Evolutionary conservation across 2,329 filamentous ascomycete species (phyloP).

Genomic region (Aspergillus caelatus): DNA sequence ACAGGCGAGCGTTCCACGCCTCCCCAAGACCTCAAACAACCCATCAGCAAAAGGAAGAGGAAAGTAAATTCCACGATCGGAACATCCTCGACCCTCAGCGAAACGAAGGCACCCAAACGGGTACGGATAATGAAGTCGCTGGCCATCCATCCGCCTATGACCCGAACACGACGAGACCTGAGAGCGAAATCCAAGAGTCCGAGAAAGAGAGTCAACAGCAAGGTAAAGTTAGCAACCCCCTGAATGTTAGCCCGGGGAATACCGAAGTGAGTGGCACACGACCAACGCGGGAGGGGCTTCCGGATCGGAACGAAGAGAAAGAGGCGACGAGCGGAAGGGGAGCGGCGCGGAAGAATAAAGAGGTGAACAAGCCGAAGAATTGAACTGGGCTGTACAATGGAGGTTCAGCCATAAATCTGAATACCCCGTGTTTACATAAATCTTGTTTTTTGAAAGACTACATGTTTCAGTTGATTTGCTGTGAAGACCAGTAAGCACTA

Average conservation of each 20-base stretch:
- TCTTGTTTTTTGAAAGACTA: not conserved
- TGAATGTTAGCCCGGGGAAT: slow-evolving; percentile 66
- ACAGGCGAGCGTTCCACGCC: slow-evolving; percentile 5
- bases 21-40: slow-evolving; percentile 8
- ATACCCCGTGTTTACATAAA: not conserved
- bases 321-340: slow-evolving; percentile 42
- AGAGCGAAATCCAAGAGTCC: slow-evolving; percentile 50
- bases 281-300: slow-evolving; percentile 46
- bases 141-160: slow-evolving; percentile 69
- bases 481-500: not conserved
- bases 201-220: slow-evolving; percentile 43
- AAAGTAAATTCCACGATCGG: slow-evolving; percentile 46
- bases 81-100: slow-evolving; percentile 66
- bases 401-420: not conserved
- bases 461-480: not conserved
- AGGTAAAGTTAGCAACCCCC: slow-evolving; percentile 50
- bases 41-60: slow-evolving; percentile 8
- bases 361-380: slow-evolving; percentile 18
- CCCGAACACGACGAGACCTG: slow-evolving; percentile 67
- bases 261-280: slow-evolving; percentile 57
- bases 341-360: slow-evolving; percentile 37
- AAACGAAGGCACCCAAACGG: slow-evolving; percentile 70
- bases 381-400: not conserved
- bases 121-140: slow-evolving; percentile 63
- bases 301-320: slow-evolving; percentile 42